phyloP scores from a whole-genome alignment of 331 rosid species.

The Quercus lobata region DNA sequence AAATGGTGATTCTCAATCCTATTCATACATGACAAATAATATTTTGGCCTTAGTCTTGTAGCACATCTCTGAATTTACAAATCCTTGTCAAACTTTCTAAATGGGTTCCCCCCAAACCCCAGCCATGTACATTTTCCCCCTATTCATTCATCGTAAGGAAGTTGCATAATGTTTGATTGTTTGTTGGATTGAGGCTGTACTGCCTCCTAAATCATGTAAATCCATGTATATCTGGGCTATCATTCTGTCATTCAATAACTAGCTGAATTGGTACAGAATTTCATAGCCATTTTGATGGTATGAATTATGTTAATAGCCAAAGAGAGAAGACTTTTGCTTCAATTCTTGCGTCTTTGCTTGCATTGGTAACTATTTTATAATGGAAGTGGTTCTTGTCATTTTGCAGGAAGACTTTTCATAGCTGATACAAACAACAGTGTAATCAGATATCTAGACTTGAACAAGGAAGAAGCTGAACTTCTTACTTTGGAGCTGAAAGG shows the following conservation, averaged over 20 bases:
- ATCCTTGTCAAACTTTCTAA: not conserved
- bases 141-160: not conserved
- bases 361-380: not conserved
- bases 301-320: constrained; percentile 6
- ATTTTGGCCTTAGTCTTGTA: not conserved
- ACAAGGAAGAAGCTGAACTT: constrained; percentile 44
- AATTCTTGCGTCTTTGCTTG: constrained; percentile 3
- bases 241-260: too few species aligned
- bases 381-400: constrained; percentile 9
- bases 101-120: not conserved
- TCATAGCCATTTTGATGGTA: not conserved
- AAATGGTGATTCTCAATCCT: constrained; percentile 41
- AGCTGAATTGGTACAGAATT: too few species aligned
- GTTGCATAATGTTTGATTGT: not conserved
- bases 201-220: not conserved
- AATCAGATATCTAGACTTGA: constrained; percentile 77
- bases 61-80: not conserved
- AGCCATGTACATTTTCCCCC: not conserved
- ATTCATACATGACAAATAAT: not conserved
- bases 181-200: not conserved
- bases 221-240: too few species aligned
- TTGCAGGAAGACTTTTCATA: constrained; percentile 74
- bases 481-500: constrained; percentile 79
- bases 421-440: constrained; percentile 93
- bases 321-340: constrained; percentile 16